Percentiles rank a stretch among this genome's conserved stretches.
phyloP scores from a whole-genome alignment of 768 basidiomycete species.

The Astraeus odoratus region DNA sequence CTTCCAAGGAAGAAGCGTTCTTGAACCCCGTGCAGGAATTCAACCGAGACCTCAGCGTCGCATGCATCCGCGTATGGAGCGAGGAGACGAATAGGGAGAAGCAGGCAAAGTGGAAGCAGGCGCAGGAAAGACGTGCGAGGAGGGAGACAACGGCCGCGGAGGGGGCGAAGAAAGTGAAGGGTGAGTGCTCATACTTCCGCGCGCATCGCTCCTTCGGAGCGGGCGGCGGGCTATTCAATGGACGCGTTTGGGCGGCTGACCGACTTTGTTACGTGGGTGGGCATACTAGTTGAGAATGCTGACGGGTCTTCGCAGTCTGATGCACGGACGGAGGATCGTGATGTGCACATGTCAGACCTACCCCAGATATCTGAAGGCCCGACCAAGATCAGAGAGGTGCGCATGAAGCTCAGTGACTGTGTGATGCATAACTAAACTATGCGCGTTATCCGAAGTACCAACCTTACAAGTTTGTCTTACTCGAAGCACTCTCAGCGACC shows the following conservation, averaged over 20 bases:
- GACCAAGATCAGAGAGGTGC: neutral
- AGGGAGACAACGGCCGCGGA: conserved; percentile 13
- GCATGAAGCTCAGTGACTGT: neutral
- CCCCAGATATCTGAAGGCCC: neutral
- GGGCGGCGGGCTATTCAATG: conserved; percentile 8
- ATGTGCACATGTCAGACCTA: neutral
- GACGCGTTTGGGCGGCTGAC: neutral
- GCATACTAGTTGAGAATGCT: neutral
- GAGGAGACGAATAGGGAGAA: conserved; percentile 61
- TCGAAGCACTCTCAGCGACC: conserved; percentile 94
- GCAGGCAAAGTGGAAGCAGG: conserved; percentile 50
- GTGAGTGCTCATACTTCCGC: conserved; percentile 26
- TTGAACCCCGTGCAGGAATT: conserved; percentile 98
- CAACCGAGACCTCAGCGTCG: conserved; percentile 90
- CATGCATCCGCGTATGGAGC: conserved; percentile 86
- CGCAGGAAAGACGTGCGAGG: conserved; percentile 42
- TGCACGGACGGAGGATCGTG: neutral
- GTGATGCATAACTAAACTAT: neutral
- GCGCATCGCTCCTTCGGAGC: too few species aligned
- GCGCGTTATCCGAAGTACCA: conserved; percentile 34
- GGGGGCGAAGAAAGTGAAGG: conserved; percentile 36
- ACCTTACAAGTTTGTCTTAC: conserved; percentile 64
- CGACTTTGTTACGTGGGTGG: neutral
- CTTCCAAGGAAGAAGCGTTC: conserved; percentile 73
- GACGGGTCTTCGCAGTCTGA: neutral